These are phyloP conservation scores for Jackrogersella multiformis DNA, from an alignment of 495 filamentous ascomycete species.

Conservation along the genomic window DNA sequence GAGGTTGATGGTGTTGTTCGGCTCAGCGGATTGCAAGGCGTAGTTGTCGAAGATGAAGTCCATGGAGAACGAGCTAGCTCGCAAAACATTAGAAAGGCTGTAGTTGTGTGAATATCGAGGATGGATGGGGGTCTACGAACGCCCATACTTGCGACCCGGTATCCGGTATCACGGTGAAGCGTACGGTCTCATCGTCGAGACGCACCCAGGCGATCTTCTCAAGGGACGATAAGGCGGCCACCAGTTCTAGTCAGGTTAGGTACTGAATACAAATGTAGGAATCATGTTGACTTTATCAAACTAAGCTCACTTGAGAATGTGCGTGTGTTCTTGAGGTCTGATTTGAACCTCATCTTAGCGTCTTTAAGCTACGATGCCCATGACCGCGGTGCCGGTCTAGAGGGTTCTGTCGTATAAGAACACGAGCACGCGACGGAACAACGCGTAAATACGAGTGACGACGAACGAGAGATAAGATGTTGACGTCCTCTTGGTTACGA, in stretches of 20 bases:
- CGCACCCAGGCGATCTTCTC: slow-evolving; percentile 95
- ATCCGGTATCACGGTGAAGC: slow-evolving; percentile 94
- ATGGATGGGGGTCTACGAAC: slow-evolving; percentile 64
- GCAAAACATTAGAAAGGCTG: slow-evolving; percentile 3
- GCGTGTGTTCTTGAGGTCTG: slow-evolving; percentile 78
- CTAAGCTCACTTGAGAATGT: slow-evolving; percentile 79
- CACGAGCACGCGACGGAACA: slow-evolving; percentile 18
- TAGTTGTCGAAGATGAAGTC: slow-evolving; percentile 92
- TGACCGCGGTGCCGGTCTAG: background rate
- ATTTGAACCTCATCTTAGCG: slow-evolving; percentile 78
- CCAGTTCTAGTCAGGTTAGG: slow-evolving; percentile 68
- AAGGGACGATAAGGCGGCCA: slow-evolving; percentile 82
- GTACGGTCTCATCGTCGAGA: slow-evolving; percentile 82
- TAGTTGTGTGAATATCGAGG: background rate
- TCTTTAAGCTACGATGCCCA: slow-evolving; percentile 7
- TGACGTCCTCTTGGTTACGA: too few species aligned
- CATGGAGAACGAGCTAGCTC: slow-evolving; percentile 61
- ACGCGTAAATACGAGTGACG: background rate
- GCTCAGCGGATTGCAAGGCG: slow-evolving; percentile 81
- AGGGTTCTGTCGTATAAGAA: slow-evolving; percentile 13
- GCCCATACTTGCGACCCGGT: slow-evolving; percentile 97
- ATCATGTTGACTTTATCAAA: background rate
- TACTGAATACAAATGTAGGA: slow-evolving; percentile 5
- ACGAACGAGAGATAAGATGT: background rate
- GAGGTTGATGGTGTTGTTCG: slow-evolving; percentile 88